Conservation (phyloP, 352 stramenopile genomes). For the Phytophthora uliginosa region DNA sequence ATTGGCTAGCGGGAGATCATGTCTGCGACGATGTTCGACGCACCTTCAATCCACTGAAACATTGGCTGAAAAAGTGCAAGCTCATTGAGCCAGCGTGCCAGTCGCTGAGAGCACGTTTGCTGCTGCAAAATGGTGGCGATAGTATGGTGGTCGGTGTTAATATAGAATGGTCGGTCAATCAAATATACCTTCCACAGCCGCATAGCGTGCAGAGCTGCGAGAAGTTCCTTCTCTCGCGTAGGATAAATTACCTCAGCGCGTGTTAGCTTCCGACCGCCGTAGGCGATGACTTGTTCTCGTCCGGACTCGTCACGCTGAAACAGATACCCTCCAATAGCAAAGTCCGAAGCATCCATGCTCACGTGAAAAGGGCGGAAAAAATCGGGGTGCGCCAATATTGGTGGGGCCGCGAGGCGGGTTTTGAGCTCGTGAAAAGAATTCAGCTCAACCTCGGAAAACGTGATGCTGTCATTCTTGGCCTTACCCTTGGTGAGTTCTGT, state of each 20-base stretch:
- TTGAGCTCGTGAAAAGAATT: neutral
- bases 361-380: neutral
- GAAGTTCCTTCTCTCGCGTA: conserved; percentile 1
- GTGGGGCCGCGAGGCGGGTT: neutral
- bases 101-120: neutral
- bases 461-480: neutral
- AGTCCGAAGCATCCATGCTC: neutral
- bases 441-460: neutral
- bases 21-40: neutral
- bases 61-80: conserved; percentile 12
- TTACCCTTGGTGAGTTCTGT: neutral
- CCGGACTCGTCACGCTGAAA: neutral
- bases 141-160: neutral
- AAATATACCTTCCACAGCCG: conserved; percentile 5
- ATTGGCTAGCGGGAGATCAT: neutral
- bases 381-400: neutral
- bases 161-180: neutral
- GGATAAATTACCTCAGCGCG: neutral
- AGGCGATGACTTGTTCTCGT: neutral
- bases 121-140: conserved; percentile 1
- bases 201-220: conserved; percentile 4
- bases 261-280: neutral
- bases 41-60: conserved; percentile 2
- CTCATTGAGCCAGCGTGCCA: conserved; percentile 13
- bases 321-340: neutral